A percentile compares a stretch with the other conserved stretches of the same genome.
These are phyloP conservation scores for Clitopilus hobsonii DNA, from an alignment of 768 basidiomycete species.

Conservation along the genomic window DNA sequence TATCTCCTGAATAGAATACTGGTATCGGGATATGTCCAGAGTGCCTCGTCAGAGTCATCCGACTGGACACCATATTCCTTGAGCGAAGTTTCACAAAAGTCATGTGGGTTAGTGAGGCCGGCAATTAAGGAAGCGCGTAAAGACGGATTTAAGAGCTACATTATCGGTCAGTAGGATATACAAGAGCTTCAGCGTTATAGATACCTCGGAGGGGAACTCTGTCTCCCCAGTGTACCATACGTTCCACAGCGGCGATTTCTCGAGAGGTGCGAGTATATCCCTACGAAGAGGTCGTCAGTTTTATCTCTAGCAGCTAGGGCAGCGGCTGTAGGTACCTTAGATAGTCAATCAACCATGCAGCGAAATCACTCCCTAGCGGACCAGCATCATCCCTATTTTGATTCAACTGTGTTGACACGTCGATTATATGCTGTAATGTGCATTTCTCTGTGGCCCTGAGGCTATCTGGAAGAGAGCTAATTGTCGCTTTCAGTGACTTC, in stretches of 20 bases:
- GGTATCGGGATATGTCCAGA: constrained; percentile 65
- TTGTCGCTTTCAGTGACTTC: constrained; percentile 20
- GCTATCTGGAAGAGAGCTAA: constrained; percentile 29
- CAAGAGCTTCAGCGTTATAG: too few species aligned
- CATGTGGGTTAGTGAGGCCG: constrained; percentile 56
- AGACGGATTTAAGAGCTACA: constrained; percentile 67
- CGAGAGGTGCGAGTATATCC: constrained; percentile 37
- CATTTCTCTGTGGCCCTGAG: constrained; percentile 31
- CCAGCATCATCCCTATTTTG: constrained; percentile 4
- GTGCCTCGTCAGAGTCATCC: constrained; percentile 10
- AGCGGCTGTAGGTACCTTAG: constrained; percentile 50
- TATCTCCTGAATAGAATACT: constrained; percentile 76
- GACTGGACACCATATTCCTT: constrained; percentile 2
- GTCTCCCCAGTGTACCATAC: constrained; percentile 68
- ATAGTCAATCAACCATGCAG: constrained; percentile 47
- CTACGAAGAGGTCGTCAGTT: too few species aligned
- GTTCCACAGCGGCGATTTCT: constrained; percentile 55
- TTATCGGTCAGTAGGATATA: neutral
- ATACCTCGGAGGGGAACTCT: constrained; percentile 66
- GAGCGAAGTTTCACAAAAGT: constrained; percentile 28
- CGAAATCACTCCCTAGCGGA: constrained; percentile 25
- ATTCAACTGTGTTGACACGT: neutral
- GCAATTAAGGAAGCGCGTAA: constrained; percentile 55
- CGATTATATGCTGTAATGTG: neutral
- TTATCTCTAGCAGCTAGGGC: too few species aligned